Conservation (phyloP, 495 filamentous ascomycete genomes). For the Saxispiralis lemnorum region DNA sequence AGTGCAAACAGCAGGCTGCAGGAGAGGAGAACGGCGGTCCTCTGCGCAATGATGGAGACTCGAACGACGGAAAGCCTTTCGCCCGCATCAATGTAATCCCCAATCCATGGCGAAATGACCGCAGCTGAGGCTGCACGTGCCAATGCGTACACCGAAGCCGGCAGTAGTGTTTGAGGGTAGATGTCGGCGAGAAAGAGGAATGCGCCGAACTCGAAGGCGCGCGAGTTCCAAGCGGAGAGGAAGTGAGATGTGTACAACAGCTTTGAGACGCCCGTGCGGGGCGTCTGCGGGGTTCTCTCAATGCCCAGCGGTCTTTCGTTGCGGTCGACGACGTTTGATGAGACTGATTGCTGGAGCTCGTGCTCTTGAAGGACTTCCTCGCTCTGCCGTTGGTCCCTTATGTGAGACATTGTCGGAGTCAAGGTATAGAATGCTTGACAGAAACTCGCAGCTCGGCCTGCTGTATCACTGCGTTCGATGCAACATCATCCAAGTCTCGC, state of each 20-base stretch:
- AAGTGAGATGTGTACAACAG: slow-evolving; percentile 41
- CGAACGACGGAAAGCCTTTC: slow-evolving; percentile 15
- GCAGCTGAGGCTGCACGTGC: slow-evolving; percentile 19
- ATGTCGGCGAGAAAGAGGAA: slow-evolving; percentile 44
- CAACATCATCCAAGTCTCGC: no score
- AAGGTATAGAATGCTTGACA: no score
- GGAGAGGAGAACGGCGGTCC: slow-evolving; percentile 11
- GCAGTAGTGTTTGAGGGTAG: slow-evolving; percentile 8
- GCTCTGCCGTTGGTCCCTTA: no score
- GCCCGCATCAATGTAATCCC: slow-evolving; percentile 11
- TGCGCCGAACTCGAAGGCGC: slow-evolving; percentile 48
- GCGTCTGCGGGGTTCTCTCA: no score
- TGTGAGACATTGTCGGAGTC: no score
- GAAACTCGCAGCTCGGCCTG: no score
- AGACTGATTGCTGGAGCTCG: no score
- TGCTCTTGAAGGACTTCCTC: no score
- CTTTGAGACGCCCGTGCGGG: not conserved
- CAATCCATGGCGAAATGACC: slow-evolving; percentile 10
- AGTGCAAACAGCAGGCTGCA: slow-evolving; percentile 9
- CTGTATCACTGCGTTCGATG: no score
- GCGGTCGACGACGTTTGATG: no score
- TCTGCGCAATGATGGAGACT: slow-evolving; percentile 16
- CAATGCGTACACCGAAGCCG: slow-evolving; percentile 19
- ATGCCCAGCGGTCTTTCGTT: no score
- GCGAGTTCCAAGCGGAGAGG: slow-evolving; percentile 54